Evolutionary conservation across 805 yeast genomes (phyloP), one percentile per base, ranked within the genome.

Genomic region (Cyberlindnera xishuangbannaensis): DNA sequence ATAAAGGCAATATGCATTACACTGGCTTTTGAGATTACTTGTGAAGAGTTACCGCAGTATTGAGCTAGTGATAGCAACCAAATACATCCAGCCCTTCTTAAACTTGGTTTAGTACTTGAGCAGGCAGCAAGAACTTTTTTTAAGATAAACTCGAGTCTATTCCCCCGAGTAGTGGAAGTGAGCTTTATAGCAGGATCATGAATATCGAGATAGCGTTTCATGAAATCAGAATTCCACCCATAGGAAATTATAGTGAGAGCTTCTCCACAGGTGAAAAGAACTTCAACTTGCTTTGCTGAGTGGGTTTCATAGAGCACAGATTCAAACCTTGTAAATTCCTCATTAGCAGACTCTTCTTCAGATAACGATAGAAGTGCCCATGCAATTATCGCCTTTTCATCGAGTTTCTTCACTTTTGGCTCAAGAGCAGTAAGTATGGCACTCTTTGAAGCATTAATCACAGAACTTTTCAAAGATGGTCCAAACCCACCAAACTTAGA

Each of bases 31-130:
- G 50, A 58, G 16, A 50, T 49, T 1, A 81, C 55, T 0, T 51
- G 49, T 1, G 59, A 48, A 11, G 65, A 50, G 19, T 72, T 66
- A 4, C 80, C 76, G 48, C 87, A 78, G 49, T 75, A 83, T 49
- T 86, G 95, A 7, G 78, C 78, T 27, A 88, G 46, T 0, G 95
- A 81, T 12, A 90, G 64, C 17, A 90, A 61, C 94, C 97, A 86
- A 25, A 90, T 72, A 56, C 95, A 84, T 0, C 86, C 73, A 1
- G 88, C 80, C 41, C 71, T 80, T 40, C 94, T 65, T 20, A 84
- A 54, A 2, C 78, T 58, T 0, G 96, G 96, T 44, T 83, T 83
- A 0, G 95, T 73, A 7, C 72, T 65, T 4, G 65, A 56, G 40
- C 85, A 73, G 1, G 76, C 65, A 12, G 53, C 53, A 17, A 88